These are phyloP conservation scores for Tylopilus sp. DNA, from an alignment of 768 basidiomycete genomes.

Conservation along the genomic window DNA sequence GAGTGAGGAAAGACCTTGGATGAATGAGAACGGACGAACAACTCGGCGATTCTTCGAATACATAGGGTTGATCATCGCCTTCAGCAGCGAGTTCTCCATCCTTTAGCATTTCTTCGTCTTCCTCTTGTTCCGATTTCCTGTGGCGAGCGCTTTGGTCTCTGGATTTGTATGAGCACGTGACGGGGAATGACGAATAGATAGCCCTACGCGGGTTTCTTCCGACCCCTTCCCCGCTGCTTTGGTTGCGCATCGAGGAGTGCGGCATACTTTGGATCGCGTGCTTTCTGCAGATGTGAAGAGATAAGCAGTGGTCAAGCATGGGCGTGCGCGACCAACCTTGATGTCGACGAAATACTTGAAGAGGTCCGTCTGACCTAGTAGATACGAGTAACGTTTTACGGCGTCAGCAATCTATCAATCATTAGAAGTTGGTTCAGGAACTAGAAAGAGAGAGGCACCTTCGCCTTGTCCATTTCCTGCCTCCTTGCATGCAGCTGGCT, in stretches of 20 bases:
- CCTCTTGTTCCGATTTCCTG: constrained; percentile 96
- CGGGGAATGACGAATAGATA: neutral
- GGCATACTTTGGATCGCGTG: constrained; percentile 76
- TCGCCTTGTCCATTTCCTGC: constrained; percentile 85
- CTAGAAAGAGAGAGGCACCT: constrained; percentile 43
- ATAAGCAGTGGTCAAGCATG: neutral
- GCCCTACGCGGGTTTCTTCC: constrained; percentile 73
- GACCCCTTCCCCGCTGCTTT: constrained; percentile 78
- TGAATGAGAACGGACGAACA: constrained; percentile 46
- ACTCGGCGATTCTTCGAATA: constrained; percentile 91
- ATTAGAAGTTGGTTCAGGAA: constrained; percentile 8
- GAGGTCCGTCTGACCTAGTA: constrained; percentile 96
- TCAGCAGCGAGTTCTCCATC: constrained; percentile 77
- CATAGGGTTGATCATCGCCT: constrained; percentile 86
- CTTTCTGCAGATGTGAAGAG: constrained; percentile 46
- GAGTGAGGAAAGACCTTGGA: constrained; percentile 1
- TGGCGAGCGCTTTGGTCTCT: constrained; percentile 80
- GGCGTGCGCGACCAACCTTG: constrained; percentile 52
- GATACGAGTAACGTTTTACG: constrained; percentile 94
- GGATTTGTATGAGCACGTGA: constrained; percentile 7
- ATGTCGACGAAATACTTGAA: constrained; percentile 99
- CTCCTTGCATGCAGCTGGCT: constrained; percentile 66
- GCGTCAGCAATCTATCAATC: constrained; percentile 75
- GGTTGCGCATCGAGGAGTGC: constrained; percentile 83
- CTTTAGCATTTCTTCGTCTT: constrained; percentile 92